phyloP scores from a whole-genome alignment of 768 basidiomycete species.

The Tricholoma bakamatsutake region DNA sequence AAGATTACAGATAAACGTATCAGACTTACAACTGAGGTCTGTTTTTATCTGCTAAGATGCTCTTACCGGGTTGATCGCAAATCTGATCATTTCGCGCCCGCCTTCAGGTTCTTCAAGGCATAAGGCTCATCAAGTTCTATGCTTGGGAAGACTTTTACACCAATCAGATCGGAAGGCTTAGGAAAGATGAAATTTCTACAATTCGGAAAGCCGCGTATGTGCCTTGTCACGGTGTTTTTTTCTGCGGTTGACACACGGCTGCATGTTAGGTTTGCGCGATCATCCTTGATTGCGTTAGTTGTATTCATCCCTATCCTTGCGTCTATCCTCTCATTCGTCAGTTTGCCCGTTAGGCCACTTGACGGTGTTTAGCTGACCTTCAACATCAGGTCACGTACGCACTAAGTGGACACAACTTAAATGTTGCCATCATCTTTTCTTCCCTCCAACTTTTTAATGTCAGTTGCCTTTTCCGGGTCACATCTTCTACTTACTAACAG shows the following conservation, averaged over 20 bases:
- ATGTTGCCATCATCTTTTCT: conserved; percentile 49
- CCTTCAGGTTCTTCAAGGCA: conserved; percentile 52
- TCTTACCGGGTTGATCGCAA: not conserved
- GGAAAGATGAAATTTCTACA: conserved; percentile 33
- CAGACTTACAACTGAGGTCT: conserved; percentile 53
- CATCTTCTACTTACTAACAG: not conserved
- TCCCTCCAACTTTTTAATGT: conserved; percentile 58
- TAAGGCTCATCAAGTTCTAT: conserved; percentile 60
- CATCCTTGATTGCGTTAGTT: conserved; percentile 36
- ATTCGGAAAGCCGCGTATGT: conserved; percentile 34
- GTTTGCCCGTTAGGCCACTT: conserved; percentile 13
- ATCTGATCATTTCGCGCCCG: not conserved
- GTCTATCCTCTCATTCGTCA: conserved; percentile 45
- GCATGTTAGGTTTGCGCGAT: conserved; percentile 27
- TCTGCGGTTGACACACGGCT: not conserved
- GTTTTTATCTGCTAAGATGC: not conserved
- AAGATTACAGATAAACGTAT: conserved; percentile 65
- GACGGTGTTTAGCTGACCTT: not conserved
- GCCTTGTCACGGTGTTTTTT: not conserved
- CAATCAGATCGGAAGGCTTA: conserved; percentile 32
- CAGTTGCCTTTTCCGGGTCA: conserved; percentile 7
- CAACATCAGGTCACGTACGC: conserved; percentile 52
- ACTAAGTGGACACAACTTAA: conserved; percentile 47
- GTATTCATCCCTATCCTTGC: conserved; percentile 48
- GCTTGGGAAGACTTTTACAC: conserved; percentile 53